phyloP scores from a whole-genome alignment of 257 asterid species.

The Gentiana dahurica region DNA sequence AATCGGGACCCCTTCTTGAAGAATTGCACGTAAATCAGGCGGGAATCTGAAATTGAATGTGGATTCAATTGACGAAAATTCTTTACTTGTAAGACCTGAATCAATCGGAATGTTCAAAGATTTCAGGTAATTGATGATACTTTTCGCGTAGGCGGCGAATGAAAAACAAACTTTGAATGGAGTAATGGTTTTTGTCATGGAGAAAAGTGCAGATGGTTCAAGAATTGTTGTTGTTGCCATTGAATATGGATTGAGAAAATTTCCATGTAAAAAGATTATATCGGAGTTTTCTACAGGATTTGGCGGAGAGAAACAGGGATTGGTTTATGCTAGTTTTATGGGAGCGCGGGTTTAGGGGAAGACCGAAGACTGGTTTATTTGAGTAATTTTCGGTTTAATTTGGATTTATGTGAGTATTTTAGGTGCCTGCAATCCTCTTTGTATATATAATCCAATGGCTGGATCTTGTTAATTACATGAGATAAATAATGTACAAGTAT shows the following conservation, averaged over 20 bases:
- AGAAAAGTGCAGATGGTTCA: not conserved
- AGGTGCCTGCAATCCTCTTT: no score
- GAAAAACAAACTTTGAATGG: slow-evolving; percentile 65
- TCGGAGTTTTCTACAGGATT: no score
- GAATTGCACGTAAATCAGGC: slow-evolving; percentile 80
- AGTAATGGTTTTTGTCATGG: slow-evolving; percentile 23
- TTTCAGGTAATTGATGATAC: slow-evolving; percentile 34
- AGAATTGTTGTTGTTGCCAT: slow-evolving; percentile 22
- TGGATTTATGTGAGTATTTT: no score
- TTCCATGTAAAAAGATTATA: not conserved
- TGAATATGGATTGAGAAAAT: slow-evolving; percentile 6
- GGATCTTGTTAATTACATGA: no score
- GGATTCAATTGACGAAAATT: slow-evolving; percentile 50
- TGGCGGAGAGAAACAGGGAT: no score
- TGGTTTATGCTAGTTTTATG: no score
- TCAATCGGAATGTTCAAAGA: slow-evolving; percentile 54
- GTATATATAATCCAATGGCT: no score
- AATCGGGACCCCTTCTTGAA: slow-evolving; percentile 75
- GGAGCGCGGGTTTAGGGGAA: no score
- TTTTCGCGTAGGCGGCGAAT: slow-evolving; percentile 85
- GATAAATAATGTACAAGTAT: no score
- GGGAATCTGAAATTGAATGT: slow-evolving; percentile 44
- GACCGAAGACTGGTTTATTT: no score
- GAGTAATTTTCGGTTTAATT: no score
- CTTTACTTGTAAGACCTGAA: slow-evolving; percentile 55